phyloP scores from a whole-genome alignment of 2,329 filamentous ascomycete species.

The Trichoderma harzianum region DNA sequence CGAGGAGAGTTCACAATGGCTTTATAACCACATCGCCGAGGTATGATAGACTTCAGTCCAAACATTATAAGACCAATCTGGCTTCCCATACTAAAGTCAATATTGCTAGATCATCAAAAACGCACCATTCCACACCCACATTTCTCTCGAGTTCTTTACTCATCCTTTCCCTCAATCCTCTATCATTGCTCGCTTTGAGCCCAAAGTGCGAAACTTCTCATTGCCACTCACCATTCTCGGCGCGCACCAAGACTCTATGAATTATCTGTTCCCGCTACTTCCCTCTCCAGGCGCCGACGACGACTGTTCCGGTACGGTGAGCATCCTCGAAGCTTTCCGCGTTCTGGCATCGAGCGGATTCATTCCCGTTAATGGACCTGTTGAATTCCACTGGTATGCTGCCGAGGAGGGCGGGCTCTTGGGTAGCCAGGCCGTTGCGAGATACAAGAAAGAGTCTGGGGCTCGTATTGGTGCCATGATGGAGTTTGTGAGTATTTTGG shows the following conservation, averaged over 20 bases:
- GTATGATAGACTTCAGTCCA: conserved; percentile 31
- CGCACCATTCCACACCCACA: conserved; percentile 32
- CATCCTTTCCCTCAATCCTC: conserved; percentile 68
- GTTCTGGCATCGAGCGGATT: conserved; percentile 52
- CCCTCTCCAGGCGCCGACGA: conserved; percentile 72
- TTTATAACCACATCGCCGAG: conserved; percentile 25
- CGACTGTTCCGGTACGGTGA: conserved; percentile 69
- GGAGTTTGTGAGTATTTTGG: conserved; percentile 52
- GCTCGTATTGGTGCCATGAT: conserved; percentile 70
- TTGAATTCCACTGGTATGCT: conserved; percentile 80
- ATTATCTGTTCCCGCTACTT: conserved; percentile 65
- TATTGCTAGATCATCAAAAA: conserved; percentile 29
- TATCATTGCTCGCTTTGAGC: conserved; percentile 65
- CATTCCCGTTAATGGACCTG: conserved; percentile 36
- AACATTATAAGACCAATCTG: conserved; percentile 50
- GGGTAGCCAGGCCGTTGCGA: conserved; percentile 64
- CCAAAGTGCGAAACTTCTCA: conserved; percentile 33
- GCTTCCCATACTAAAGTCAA: neutral
- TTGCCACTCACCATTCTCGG: conserved; percentile 44
- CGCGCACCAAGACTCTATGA: conserved; percentile 72
- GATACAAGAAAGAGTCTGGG: conserved; percentile 59
- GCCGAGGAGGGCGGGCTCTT: conserved; percentile 70
- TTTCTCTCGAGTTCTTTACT: conserved; percentile 45
- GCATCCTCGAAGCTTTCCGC: conserved; percentile 68
- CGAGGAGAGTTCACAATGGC: conserved; percentile 10